Evolutionary conservation across 2,329 filamentous ascomycete species (phyloP).

Genomic region (Malbranchea cinnamomea): DNA sequence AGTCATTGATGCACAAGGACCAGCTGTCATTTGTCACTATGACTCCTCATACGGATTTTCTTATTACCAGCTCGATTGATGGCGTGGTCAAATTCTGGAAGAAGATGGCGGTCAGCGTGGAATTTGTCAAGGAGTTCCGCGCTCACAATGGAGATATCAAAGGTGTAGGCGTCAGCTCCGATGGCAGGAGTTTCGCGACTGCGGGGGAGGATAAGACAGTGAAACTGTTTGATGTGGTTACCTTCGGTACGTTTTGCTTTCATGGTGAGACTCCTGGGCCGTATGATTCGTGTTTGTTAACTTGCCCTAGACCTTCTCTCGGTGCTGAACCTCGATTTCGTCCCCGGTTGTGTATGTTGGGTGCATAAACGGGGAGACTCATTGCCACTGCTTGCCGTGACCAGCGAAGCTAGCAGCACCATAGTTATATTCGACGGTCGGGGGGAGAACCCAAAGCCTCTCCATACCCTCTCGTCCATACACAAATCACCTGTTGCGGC

Average conservation of each 20-base stretch:
- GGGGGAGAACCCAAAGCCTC: conserved; percentile 59
- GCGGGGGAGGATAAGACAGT: conserved; percentile 45
- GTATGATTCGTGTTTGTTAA: conserved; percentile 9
- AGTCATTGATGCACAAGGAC: conserved; percentile 97
- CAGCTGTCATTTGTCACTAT: conserved; percentile 77
- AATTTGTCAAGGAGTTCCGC: conserved; percentile 96
- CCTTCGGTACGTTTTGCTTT: conserved; percentile 43
- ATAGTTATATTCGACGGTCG: conserved; percentile 82
- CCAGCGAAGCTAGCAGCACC: conserved; percentile 54
- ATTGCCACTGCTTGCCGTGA: conserved; percentile 69
- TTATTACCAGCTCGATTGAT: conserved; percentile 85
- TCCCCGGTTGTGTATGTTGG: conserved; percentile 76
- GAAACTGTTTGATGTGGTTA: conserved; percentile 52
- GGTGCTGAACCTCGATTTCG: conserved; percentile 63
- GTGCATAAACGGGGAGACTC: conserved; percentile 80
- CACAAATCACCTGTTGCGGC: conserved; percentile 68
- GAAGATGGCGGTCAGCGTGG: conserved; percentile 75
- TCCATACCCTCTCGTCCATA: conserved; percentile 65
- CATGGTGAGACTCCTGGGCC: too few relatives aligned
- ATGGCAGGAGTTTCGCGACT: conserved; percentile 87
- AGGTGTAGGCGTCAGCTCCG: conserved; percentile 70
- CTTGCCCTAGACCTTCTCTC: conserved; percentile 51
- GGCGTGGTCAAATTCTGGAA: conserved; percentile 99
- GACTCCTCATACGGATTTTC: conserved; percentile 82
- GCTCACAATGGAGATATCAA: conserved; percentile 77